phyloP scores from a whole-genome alignment of 73 alveolate species.

The Effrenium voratum region DNA sequence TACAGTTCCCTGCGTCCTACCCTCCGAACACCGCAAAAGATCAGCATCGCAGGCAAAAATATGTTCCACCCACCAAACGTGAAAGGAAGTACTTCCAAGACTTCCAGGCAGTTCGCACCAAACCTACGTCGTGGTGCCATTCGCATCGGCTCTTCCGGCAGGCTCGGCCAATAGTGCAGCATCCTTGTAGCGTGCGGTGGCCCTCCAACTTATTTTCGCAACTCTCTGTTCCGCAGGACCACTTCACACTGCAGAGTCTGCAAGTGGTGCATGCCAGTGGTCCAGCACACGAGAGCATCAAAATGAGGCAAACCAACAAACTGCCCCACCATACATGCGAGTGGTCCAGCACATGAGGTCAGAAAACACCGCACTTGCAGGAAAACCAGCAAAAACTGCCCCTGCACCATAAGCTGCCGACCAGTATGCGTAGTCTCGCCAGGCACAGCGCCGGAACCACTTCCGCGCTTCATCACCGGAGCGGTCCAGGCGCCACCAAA shows the following conservation, averaged over 20 bases:
- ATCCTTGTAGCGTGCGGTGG: neutral
- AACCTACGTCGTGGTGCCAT: constrained; percentile 1
- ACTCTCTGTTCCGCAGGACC: neutral
- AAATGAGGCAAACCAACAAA: neutral
- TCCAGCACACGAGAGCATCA: neutral
- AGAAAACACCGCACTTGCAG: neutral
- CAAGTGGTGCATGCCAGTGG: neutral
- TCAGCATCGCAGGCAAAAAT: no score
- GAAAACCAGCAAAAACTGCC: neutral
- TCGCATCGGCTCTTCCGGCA: constrained; percentile 48
- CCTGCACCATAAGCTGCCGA: neutral
- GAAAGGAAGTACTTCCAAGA: no score
- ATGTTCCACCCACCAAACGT: no score
- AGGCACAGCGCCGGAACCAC: constrained; percentile 38
- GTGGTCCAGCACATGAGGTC: neutral
- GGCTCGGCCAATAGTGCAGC: constrained; percentile 56
- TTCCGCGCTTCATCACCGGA: constrained; percentile 48
- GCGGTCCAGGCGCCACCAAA: constrained; percentile 38
- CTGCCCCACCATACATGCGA: neutral
- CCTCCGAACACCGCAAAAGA: no score
- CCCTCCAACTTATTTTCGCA: neutral
- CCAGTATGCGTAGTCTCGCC: constrained; percentile 51
- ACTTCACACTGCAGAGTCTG: neutral
- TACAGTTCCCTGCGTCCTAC: no score
- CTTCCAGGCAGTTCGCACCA: no score